Conservation (phyloP, 2,329 filamentous ascomycete genomes). For the Atkinsonella texensis region DNA sequence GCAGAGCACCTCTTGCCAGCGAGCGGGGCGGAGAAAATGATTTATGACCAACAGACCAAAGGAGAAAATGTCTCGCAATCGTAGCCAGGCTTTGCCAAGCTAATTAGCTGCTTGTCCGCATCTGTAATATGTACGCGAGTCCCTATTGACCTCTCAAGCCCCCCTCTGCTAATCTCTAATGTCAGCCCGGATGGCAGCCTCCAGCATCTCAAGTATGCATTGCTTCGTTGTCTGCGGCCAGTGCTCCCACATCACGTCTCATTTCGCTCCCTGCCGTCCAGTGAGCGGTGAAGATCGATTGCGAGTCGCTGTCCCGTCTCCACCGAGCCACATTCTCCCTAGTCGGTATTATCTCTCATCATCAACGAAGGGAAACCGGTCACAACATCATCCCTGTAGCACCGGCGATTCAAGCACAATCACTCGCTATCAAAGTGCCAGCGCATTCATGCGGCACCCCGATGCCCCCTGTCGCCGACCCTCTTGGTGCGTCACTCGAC, state of each 20-base stretch:
- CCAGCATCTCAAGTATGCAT: conserved; percentile 26
- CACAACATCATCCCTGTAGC: conserved; percentile 19
- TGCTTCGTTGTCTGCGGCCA: conserved; percentile 35
- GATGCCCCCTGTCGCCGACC: conserved; percentile 7
- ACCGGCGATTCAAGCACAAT: conserved; percentile 23
- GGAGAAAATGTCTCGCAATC: neutral
- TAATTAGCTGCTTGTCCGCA: no score
- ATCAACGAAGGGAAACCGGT: conserved; percentile 26
- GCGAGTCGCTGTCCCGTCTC: conserved; percentile 13
- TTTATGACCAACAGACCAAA: neutral
- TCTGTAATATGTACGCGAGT: no score
- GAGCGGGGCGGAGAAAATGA: neutral
- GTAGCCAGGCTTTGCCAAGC: neutral
- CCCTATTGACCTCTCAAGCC: neutral
- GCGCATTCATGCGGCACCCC: conserved; percentile 32
- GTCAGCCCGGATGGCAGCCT: no score
- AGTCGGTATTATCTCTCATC: conserved; percentile 20
- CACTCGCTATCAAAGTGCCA: conserved; percentile 29
- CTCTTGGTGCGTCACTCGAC: conserved; percentile 9
- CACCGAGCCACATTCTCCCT: conserved; percentile 22
- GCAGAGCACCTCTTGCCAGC: no score
- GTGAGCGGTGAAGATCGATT: conserved; percentile 29
- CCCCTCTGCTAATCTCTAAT: no score
- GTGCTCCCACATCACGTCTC: conserved; percentile 21
- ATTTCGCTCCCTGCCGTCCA: conserved; percentile 15